Evolutionary conservation across 352 stramenopile genomes (phyloP).

Genomic region (Thalassiosira hispida): DNA sequence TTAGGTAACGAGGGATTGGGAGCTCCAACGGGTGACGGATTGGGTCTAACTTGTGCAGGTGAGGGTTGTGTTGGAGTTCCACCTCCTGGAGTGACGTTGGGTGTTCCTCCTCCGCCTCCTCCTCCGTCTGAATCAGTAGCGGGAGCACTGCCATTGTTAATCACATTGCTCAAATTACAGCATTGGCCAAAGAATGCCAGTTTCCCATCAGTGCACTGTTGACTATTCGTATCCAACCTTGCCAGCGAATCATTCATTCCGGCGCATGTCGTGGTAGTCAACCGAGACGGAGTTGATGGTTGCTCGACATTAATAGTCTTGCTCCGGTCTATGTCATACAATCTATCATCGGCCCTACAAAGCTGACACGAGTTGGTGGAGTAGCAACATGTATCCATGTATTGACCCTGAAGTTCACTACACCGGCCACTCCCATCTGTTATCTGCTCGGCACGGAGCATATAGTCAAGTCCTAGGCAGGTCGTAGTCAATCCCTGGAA

Average conservation of each 20-base stretch:
- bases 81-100: not conserved
- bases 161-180: constrained; percentile 19
- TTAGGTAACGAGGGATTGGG: not conserved
- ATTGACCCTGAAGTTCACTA: constrained; percentile 5
- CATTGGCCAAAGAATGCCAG: constrained; percentile 36
- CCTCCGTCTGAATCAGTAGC: too few relatives aligned
- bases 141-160: not conserved
- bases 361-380: constrained; percentile 19
- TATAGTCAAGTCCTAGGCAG: constrained; percentile 44
- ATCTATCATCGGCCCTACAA: constrained; percentile 21
- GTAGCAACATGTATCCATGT: constrained; percentile 30
- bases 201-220: constrained; percentile 27
- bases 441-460: constrained; percentile 26
- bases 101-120: not conserved
- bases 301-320: constrained; percentile 22
- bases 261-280: constrained; percentile 14
- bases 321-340: constrained; percentile 27
- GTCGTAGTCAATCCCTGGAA: constrained; percentile 31
- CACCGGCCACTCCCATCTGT: constrained; percentile 12
- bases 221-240: constrained; percentile 13
- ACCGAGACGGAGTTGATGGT: not conserved
- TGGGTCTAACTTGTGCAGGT: not conserved
- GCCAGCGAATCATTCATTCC: constrained; percentile 22
- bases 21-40: not conserved
- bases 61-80: not conserved